A percentile compares a stretch with the other conserved stretches of the same genome.
phyloP scores from a whole-genome alignment of 345 rosid species.

The Durio zibethinus region DNA sequence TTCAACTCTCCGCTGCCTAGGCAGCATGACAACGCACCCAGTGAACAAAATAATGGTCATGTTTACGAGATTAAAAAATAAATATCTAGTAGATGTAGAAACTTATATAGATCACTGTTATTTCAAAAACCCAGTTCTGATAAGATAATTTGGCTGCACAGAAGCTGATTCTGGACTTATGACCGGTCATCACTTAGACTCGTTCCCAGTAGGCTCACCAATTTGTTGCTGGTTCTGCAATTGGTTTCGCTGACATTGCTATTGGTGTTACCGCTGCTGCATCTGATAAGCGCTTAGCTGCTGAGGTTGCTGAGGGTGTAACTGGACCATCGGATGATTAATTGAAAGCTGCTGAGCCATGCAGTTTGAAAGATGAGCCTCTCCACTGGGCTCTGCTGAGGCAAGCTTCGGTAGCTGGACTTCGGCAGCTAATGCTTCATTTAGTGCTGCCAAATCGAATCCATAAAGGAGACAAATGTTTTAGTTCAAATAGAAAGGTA shows the following conservation, averaged over 20 bases:
- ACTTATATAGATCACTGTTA: neutral
- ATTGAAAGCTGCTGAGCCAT: slow-evolving; percentile 33
- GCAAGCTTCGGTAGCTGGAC: slow-evolving; percentile 42
- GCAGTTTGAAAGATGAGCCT: slow-evolving; percentile 22
- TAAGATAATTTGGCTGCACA: neutral
- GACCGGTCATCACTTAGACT: slow-evolving; percentile 13
- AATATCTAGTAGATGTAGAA: neutral
- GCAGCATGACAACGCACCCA: neutral
- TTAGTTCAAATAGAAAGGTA: neutral
- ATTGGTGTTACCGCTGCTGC: slow-evolving; percentile 29
- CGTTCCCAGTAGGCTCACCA: slow-evolving; percentile 14
- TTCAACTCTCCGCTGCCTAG: slow-evolving; percentile 2
- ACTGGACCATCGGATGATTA: slow-evolving; percentile 29
- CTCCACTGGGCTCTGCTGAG: slow-evolving; percentile 30
- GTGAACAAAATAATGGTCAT: slow-evolving; percentile 14
- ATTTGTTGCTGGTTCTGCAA: slow-evolving; percentile 9
- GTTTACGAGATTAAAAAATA: neutral
- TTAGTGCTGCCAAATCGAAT: slow-evolving; percentile 39
- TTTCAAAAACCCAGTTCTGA: neutral
- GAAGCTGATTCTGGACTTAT: neutral
- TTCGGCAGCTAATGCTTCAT: slow-evolving; percentile 48
- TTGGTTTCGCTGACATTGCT: neutral
- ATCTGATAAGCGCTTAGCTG: slow-evolving; percentile 27
- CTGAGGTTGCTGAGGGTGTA: slow-evolving; percentile 23
- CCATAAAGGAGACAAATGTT: neutral